Base-by-base conservation (phyloP, 208 protist species). In the Crithidia thermophila region DNA sequence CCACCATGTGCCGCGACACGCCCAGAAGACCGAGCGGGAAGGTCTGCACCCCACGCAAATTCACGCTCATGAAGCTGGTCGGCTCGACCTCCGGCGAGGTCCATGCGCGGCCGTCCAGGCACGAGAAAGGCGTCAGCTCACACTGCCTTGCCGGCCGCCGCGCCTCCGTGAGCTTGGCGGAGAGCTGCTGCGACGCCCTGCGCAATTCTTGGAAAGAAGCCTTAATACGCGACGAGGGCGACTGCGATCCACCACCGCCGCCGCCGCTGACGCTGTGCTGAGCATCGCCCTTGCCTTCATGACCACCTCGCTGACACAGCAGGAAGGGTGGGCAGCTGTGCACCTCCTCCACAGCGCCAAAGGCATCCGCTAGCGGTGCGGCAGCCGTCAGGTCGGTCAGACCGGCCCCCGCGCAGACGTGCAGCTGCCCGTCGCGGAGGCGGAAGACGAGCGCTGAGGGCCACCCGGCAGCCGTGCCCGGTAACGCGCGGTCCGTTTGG, bases 1-100 rank as follows among this genome's bases (percentile, higher is more conserved):
- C 64, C 20, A 70, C 52, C 52, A 61, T 61, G 43, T 70, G 64
- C 16, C 21, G 51, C n/a, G 64, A 70, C 28, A 70, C 37, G 30
- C 64, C 64, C 16, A 70, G 43, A 3, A 70, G 37, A 4, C 64
- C 64, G 3, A 70, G 53, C 30, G 64, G 52, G 25, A 70, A 70
- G 10, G 45, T 40, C 0, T 31, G 52, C 37, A 61, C 53, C 33
- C 42, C 39, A 23, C 52, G 31, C 52, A 70, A 21, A 21, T 47
- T 55, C 25, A 49, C 51, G 52, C 64, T 55, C 40, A 55, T 45
- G 42, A 70, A 70, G 43, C 42, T 45, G 9, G 45, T 33, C 3
- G 64, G 52, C 39, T 61, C 64, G 28, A 43, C 33, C 30, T 36
- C 42, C 0, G 64, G 64, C 14, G 51, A 28, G 42, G 25, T 27